Percentiles rank a stretch among this genome's conserved stretches.
Conservation (phyloP, 2,329 filamentous ascomycete species). For the Stagonosporopsis vannaccii region DNA sequence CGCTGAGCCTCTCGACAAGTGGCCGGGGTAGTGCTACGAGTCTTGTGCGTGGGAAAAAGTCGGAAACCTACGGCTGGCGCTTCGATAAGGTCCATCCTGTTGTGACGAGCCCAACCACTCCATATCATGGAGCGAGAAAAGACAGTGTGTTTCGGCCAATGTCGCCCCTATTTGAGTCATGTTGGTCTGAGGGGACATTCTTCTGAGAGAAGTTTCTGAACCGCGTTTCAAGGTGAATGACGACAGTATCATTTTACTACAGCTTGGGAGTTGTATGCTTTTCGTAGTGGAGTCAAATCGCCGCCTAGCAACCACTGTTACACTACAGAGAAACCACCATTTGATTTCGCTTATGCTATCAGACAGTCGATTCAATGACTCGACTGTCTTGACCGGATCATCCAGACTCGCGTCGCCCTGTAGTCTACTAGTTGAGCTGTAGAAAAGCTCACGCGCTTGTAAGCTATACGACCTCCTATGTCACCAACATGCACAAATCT, state of each 20-base stretch:
- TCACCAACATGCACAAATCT: too few species aligned
- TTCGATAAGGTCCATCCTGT: constrained; percentile 17
- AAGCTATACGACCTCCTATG: too few species aligned
- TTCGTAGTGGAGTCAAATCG: background rate
- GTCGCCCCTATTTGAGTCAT: background rate
- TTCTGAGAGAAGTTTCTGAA: background rate
- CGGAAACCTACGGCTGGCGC: constrained; percentile 28
- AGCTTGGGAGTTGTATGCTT: background rate
- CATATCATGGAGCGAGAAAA: background rate
- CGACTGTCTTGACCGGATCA: background rate
- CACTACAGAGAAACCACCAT: too few species aligned
- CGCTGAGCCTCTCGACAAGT: constrained; percentile 17
- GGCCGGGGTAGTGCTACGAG: constrained; percentile 12
- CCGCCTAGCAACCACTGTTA: background rate
- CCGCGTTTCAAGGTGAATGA: background rate
- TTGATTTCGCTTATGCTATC: too few species aligned
- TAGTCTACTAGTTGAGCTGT: background rate
- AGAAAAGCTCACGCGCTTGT: too few species aligned
- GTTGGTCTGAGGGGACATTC: constrained; percentile 6
- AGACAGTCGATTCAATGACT: background rate
- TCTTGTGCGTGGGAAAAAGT: constrained; percentile 22
- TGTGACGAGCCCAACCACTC: background rate
- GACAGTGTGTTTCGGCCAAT: constrained; percentile 19
- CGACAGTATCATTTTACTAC: background rate
- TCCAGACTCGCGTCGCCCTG: background rate